Evolutionary conservation across 2,329 filamentous ascomycete genomes (phyloP).

Genomic region (Sclerotinia minor): DNA sequence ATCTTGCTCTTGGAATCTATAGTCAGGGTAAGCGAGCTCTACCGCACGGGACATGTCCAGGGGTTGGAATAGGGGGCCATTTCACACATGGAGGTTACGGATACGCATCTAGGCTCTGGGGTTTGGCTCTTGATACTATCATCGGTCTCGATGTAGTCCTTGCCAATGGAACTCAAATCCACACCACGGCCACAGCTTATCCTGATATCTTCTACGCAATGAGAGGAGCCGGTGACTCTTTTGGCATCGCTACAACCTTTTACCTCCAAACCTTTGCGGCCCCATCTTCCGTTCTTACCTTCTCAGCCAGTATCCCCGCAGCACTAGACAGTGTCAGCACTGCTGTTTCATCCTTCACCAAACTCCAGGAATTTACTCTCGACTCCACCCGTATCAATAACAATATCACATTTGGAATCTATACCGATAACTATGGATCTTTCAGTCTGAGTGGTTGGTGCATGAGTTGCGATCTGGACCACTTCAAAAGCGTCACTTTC

Average conservation of each 20-base stretch:
- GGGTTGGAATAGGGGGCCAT: conserved; percentile 50
- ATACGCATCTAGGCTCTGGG: conserved; percentile 49
- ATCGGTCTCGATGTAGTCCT: conserved; percentile 51
- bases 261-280: conserved; percentile 42
- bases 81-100: conserved; percentile 51
- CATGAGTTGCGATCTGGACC: conserved; percentile 41
- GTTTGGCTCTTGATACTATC: conserved; percentile 53
- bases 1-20: conserved; percentile 45
- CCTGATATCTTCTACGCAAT: conserved; percentile 42
- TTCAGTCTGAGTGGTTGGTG: conserved; percentile 45
- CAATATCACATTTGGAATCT: conserved; percentile 45
- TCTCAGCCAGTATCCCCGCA: conserved; percentile 26
- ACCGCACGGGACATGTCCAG: conserved; percentile 49
- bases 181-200: conserved; percentile 33
- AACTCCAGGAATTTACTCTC: conserved; percentile 19
- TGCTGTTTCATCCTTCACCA: conserved; percentile 19
- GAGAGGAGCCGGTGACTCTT: conserved; percentile 42
- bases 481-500: conserved; percentile 44
- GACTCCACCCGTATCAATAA: conserved; percentile 38
- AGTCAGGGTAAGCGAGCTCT: conserved; percentile 43
- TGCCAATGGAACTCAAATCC: conserved; percentile 39
- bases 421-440: conserved; percentile 42
- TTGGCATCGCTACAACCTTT: conserved; percentile 42
- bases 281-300: conserved; percentile 38
- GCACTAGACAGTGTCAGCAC: conserved; percentile 27